Base-by-base conservation (phyloP, 352 stramenopile genomes). In the Halophytophthora batemanensis region DNA sequence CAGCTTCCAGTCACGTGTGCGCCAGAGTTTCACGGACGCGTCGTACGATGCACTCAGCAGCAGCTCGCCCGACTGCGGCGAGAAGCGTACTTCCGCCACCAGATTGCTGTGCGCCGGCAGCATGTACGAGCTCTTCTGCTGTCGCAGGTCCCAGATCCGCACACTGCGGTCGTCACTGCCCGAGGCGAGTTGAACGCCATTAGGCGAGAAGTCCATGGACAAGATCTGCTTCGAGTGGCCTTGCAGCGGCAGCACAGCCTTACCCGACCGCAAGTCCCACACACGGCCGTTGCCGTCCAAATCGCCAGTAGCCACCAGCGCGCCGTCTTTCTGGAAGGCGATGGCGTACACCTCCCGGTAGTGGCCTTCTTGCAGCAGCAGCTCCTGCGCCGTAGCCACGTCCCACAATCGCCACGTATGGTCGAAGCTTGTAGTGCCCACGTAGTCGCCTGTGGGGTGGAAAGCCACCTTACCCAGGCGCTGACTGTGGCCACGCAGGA, bases 321-420 rank as follows among this genome's bases (percentile, higher is more conserved):
- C 87, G 36, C 96, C 96, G 66, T 99, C 96, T 7, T 67, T 74
- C 66, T 99, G 96, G 70, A 98, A 98, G 13, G 89, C 86, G 51
- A 99, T 89, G 17, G 93, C 92, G 61, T 98, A 98, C 23, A 97
- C 84, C 56, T 98, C 92, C 54, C 86, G 90, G 58, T 87, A 94
- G 66, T 99, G 96, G 1, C 96, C 96, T 84, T 99, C 96, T 64
- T 99, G 96, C 13, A 99, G 56, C 31, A 98, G 61, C 40, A 98
- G 65, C 53, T 97, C 90, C 36, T 88, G 77, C 7, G 77, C 83
- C 1, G 88, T 97, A 29, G 96, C 86, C 13, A 98, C 77, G 66
- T 99, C 96, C 96, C 96, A 99, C 14, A 99, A 76, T n/a, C 96
- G 76, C 96, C 96, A 99, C 18, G 96, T 98, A 56, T 98, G 87